phyloP scores from a whole-genome alignment of 495 filamentous ascomycete species.

The Pyrenula massariospora region DNA sequence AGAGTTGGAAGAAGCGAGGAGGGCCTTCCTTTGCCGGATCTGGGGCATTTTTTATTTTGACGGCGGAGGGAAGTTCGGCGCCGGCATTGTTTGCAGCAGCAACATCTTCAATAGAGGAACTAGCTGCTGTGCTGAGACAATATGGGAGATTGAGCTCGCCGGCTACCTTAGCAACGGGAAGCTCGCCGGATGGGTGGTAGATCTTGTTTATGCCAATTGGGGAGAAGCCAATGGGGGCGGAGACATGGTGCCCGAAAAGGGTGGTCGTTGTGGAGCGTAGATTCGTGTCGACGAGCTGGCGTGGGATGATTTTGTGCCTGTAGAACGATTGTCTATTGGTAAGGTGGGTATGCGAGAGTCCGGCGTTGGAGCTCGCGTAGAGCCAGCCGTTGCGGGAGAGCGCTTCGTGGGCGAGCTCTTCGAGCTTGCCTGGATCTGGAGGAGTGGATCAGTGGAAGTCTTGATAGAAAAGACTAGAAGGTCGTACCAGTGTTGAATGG shows the following conservation, averaged over 20 bases:
- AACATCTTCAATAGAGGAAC: slow-evolving; percentile 28
- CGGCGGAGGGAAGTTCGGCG: not conserved
- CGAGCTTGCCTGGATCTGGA: slow-evolving; percentile 39
- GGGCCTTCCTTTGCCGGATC: slow-evolving; percentile 20
- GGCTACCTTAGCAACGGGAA: slow-evolving; percentile 28
- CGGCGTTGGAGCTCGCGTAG: slow-evolving; percentile 58
- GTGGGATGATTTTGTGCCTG: slow-evolving; percentile 53
- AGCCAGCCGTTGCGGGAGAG: slow-evolving; percentile 42
- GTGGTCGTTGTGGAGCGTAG: slow-evolving; percentile 40
- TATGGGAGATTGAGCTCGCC: slow-evolving; percentile 32
- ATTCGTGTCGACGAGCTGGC: slow-evolving; percentile 50
- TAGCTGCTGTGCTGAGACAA: slow-evolving; percentile 35
- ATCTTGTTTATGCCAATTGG: slow-evolving; percentile 41
- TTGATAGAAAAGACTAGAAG: not conserved
- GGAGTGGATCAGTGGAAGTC: not conserved
- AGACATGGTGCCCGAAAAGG: slow-evolving; percentile 51
- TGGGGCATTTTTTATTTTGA: not conserved
- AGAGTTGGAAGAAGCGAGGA: slow-evolving; percentile 46
- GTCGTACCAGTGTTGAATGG: slow-evolving; percentile 38
- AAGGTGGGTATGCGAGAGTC: slow-evolving; percentile 51
- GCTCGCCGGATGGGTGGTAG: slow-evolving; percentile 35
- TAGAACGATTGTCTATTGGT: slow-evolving; percentile 60
- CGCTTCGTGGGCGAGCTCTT: slow-evolving; percentile 43
- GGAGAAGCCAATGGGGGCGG: slow-evolving; percentile 39
- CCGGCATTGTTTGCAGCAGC: slow-evolving; percentile 16